Base-by-base conservation (phyloP, 768 basidiomycete species). In the Ephemerocybe angulata region DNA sequence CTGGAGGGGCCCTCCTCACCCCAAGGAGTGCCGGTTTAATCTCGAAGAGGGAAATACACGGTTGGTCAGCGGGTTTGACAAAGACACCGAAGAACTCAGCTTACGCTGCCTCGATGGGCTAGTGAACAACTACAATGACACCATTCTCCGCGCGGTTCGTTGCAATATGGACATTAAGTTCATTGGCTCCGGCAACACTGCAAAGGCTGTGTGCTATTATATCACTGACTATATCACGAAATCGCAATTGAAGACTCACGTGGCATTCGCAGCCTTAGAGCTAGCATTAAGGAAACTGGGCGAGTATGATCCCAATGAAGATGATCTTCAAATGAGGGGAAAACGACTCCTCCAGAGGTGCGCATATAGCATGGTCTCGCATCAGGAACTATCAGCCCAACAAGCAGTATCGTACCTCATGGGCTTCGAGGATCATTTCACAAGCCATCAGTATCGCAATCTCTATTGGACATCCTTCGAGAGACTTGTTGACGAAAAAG, bases 181-280 rank as follows among this genome's bases (percentile, higher is more conserved):
- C 41, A 70, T 81, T 13, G 70, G 69, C 0, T 77, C 76, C 0
- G 78, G 78, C 0, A 35, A 60, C 4, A 55, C 67, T 0, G 74
- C 75, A 1, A 78, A 79, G 52, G 76, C 77, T 0, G 56, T 77
- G 0, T 33, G 75, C 3, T 76, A 75, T 52, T 81, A 80, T 48
- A 74, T 80, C 19, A 80, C 78, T 0, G 69, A 80, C 52, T 80
- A 81, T 48, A 78, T 80, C 17, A 72, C 76, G 0, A 81, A 81
- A 52, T 53, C 70, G 0, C 67, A 73, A 38, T 53, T 79, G 10
- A 75, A 76, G 35, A 57, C 69, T 0, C 73, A 80, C 60, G 70
- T 76, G 1, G 71, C 73, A 0, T 76, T 64, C 61, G 68, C 73
- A 1, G 70, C 74, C 1, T 50, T 79, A 3, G 68, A 75, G 38